Evolutionary conservation across 1,284 basidiomycete species (phyloP), one percentile per base, ranked within the genome.

Genomic region (Heimioporus punctisporus): DNA sequence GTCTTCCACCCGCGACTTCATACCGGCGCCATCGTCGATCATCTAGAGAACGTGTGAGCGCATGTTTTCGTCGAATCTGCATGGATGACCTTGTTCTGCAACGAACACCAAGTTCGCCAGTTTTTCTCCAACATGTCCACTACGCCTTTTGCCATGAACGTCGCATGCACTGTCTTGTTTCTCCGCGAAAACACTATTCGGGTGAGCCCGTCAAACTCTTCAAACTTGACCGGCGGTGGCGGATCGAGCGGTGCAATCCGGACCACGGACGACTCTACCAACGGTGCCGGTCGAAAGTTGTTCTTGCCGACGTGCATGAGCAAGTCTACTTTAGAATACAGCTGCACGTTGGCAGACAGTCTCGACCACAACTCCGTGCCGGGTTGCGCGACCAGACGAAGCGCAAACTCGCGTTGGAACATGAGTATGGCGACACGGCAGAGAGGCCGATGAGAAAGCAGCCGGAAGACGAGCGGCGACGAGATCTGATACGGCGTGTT

Each of bases 401-500:
- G 80, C 0, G 97, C 97, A 68, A 99, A 99, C 72, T 99, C 97
- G 54, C 95, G 90, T 75, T 99, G 97, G 77, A 99, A 99, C 97
- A 99, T 99, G 76, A 99, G 92, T 59, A 99, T 95, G 27, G 95
- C 94, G 58, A 92, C 88, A 31, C 97, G 92, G 71, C 93, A 95
- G 48, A 98, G 81, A 0, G 97, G 97, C 10, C 97, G 91, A 67
- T 98, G 95, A 4, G 97, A 98, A 52, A 99, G 88, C 34, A 99
- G 84, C 62, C 95, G 94, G 82, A 99, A 99, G 49, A 98, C 92
- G 52, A 99, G 87, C 2, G 96, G 95, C 2, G 97, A 99, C 2
- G 97, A 99, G 61, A 99, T 99, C 74, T 98, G 97, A 75, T 99
- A 99, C 1, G 97, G 97, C 2, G 97, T 99, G 72, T 99, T 99